Conservation (phyloP, 148 eudicot genomes). For the Bassia scoparia region DNA sequence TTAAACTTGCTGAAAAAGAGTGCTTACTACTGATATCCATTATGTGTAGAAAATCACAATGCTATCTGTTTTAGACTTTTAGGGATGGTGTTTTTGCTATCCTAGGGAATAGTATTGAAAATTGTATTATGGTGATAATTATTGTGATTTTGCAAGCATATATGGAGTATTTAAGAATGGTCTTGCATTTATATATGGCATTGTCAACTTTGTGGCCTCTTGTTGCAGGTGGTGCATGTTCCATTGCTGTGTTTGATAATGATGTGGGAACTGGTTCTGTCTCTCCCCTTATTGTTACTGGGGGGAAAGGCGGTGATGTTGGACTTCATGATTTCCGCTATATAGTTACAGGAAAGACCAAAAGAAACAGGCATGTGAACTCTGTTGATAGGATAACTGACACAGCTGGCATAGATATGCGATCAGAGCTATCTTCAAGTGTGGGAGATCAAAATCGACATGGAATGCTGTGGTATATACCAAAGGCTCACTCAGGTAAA, state of each 20-base stretch:
- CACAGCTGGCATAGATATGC: slow-evolving; percentile 47
- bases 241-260: slow-evolving; percentile 88
- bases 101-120: neutral
- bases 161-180: neutral
- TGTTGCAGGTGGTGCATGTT: slow-evolving; percentile 77
- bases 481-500: slow-evolving; percentile 96
- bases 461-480: slow-evolving; percentile 99
- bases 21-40: neutral
- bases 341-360: slow-evolving; percentile 93
- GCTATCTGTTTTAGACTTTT: slow-evolving; percentile 7
- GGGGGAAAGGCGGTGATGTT: slow-evolving; percentile 93
- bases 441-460: slow-evolving; percentile 80
- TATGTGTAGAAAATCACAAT: neutral
- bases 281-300: slow-evolving; percentile 91
- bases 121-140: neutral
- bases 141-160: neutral
- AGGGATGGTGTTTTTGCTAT: neutral
- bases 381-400: slow-evolving; percentile 46
- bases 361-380: slow-evolving; percentile 59
- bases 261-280: slow-evolving; percentile 92
- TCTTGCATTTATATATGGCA: neutral
- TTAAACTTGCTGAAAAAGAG: neutral
- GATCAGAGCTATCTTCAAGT: slow-evolving; percentile 38
- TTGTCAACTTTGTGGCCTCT: slow-evolving; percentile 11
- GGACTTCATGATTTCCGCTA: slow-evolving; percentile 99